Conservation (phyloP, 1,284 basidiomycete genomes). For the Tylopilus sp. region DNA sequence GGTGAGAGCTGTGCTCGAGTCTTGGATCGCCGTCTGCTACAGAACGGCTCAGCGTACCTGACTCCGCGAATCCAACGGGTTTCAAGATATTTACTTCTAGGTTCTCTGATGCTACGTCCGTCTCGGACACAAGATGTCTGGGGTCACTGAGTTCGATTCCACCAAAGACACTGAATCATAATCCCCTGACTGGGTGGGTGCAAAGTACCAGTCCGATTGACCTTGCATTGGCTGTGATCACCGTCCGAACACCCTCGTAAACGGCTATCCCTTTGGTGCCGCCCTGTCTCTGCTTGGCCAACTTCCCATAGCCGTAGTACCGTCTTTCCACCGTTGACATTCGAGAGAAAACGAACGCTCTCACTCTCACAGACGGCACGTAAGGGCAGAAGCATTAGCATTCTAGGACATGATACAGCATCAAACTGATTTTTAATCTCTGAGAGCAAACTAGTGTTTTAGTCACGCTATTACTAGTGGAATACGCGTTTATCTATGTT, state of each 20-base stretch:
- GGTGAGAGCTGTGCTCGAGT: too few species aligned
- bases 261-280: conserved; percentile 4
- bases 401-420: not conserved
- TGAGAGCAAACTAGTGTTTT: too few species aligned
- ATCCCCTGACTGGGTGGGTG: too few species aligned
- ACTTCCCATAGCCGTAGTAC: conserved; percentile 4
- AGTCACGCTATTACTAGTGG: too few species aligned
- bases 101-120: not conserved
- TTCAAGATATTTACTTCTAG: not conserved
- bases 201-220: not conserved
- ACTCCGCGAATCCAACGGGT: too few species aligned
- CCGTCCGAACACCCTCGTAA: conserved; percentile 9
- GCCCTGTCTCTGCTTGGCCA: not conserved
- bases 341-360: not conserved
- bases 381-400: not conserved
- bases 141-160: not conserved
- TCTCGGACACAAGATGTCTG: not conserved
- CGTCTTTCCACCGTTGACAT: not conserved
- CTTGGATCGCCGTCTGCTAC: too few species aligned
- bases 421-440: not conserved
- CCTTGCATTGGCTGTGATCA: conserved; percentile 11
- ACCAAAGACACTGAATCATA: not conserved
- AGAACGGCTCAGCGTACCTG: too few species aligned
- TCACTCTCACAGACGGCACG: not conserved
- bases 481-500: too few species aligned